Conservation (phyloP, 495 filamentous ascomycete species). For the Hypoxylon lenormandii region DNA sequence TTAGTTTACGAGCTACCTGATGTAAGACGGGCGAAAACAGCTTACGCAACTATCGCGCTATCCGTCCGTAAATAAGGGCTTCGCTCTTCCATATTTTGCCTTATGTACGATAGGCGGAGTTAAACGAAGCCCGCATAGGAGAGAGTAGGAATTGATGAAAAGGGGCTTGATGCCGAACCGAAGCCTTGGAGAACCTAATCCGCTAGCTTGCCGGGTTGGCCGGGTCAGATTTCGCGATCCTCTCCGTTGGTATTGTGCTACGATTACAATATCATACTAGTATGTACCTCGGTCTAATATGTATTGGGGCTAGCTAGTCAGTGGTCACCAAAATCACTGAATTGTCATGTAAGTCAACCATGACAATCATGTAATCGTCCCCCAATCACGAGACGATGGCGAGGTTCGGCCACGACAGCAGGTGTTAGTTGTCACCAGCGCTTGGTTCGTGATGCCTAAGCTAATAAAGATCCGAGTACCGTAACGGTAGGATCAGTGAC, state of each 20-base stretch:
- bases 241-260: constrained; percentile 33
- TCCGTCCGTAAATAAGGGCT: constrained; percentile 4
- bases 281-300: constrained; percentile 32
- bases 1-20: not conserved
- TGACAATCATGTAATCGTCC: constrained; percentile 15
- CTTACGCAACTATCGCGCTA: constrained; percentile 32
- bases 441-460: constrained; percentile 5
- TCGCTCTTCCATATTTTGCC: not conserved
- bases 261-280: not conserved
- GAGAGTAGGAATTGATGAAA: not conserved
- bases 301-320: constrained; percentile 22
- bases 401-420: constrained; percentile 25
- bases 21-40: constrained; percentile 20
- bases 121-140: constrained; percentile 22
- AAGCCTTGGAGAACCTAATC: constrained; percentile 40
- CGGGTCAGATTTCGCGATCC: constrained; percentile 33
- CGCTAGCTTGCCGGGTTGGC: constrained; percentile 33
- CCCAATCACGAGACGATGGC: constrained; percentile 43
- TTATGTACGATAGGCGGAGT: constrained; percentile 32
- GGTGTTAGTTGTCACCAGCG: constrained; percentile 2
- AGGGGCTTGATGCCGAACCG: constrained; percentile 25
- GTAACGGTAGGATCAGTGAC: constrained; percentile 27
- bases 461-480: not conserved
- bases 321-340: not conserved
- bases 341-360: constrained; percentile 2